These are phyloP conservation scores for Polymyxa betae DNA, from an alignment of 208 protist species.

Conservation along the genomic window DNA sequence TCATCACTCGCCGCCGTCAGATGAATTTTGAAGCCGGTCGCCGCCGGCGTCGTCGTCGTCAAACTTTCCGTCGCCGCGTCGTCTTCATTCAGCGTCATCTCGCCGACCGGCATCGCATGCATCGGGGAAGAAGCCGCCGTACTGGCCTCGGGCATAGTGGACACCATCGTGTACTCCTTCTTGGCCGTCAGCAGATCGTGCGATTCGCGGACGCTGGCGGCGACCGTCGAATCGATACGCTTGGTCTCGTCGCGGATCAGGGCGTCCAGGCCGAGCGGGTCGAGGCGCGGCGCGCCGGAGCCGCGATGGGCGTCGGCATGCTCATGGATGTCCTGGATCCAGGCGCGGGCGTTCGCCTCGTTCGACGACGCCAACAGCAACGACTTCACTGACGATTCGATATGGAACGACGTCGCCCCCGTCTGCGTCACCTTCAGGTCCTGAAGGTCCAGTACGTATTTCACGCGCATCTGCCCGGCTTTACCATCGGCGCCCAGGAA, in stretches of 20 bases:
- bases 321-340: neutral
- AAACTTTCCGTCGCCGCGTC: neutral
- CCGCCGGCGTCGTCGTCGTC: neutral
- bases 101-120: neutral
- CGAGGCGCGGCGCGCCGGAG: neutral
- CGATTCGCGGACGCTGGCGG: neutral
- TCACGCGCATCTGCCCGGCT: constrained; percentile 39
- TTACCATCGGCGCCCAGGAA: neutral
- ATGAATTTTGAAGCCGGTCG: neutral
- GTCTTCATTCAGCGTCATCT: neutral
- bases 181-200: neutral
- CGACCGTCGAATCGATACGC: neutral
- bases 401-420: neutral
- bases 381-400: constrained; percentile 44
- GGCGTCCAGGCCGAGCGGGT: neutral
- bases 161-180: neutral
- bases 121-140: neutral
- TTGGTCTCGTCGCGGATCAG: neutral
- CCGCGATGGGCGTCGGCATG: neutral
- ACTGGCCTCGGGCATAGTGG: neutral
- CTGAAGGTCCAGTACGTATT: constrained; percentile 47
- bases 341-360: neutral
- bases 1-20: neutral
- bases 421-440: neutral
- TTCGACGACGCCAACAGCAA: neutral